Base-by-base conservation (phyloP, 441 rosid genomes). In the Mallotus repandus region DNA sequence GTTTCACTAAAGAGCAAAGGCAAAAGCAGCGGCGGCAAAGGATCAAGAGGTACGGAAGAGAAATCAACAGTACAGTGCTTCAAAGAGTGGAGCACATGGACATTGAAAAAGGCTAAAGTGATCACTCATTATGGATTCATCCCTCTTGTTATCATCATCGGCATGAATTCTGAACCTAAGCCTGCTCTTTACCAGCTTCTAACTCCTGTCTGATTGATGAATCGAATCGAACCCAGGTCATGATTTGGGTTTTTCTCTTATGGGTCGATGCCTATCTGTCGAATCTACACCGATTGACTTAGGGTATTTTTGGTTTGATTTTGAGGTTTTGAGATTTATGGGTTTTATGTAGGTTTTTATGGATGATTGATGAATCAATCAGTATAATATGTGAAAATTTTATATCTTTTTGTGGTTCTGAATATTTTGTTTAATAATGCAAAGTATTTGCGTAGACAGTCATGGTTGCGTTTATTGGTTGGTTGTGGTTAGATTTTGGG, bases 131-230 rank as follows among this genome's bases (percentile, higher is more conserved):
- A 91, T 71, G 97, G 99, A 10, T 91, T 95, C 80, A 95, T 95
- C 59, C 98, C 99, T 59, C 78, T 93, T 0, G 74, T 95, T 76
- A 85, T 93, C 88, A 70, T 93, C 83, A 76, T 95, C 69, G 96
- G 98, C 84, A 90, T 95, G 97, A 95, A 87, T 46, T 93, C 98
- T 29, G 97, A 95, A 29, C 99, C 97, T 38, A 93, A 89, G 76
- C 95, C 98, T 2, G 87, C 89, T 72, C 83, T 95, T 18, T 89
- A 81, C 64, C 97, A 95, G 81, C 95, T 95, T n/a, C 84, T 95
- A 67, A 77, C 86, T 74, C 99, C 98, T 5, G 90, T 95, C 19
- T 95, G 78, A 85, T 71, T 38, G 7, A 29, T 55, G 19, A 4
- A 18, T 22, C 6, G 25, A 22, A 8, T 7, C n/a, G 0, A 49